Conservation (phyloP, 345 rosid genomes). For the Eucalyptus regnans region DNA sequence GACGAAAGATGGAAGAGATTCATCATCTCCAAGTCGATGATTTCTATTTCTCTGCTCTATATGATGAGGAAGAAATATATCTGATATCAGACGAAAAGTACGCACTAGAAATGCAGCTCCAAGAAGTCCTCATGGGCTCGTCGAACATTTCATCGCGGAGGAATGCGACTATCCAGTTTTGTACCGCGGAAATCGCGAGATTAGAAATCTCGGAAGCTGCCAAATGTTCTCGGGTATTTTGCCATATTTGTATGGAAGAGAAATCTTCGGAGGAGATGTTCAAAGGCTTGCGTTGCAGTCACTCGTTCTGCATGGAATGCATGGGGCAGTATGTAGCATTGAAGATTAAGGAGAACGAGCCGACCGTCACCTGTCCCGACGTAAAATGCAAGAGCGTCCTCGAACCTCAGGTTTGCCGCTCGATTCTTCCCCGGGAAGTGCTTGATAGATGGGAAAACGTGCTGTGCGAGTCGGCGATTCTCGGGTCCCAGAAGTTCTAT, state of each 20-base stretch:
- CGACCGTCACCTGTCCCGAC: neutral
- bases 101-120: constrained; percentile 23
- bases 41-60: constrained; percentile 18
- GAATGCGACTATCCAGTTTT: neutral
- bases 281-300: neutral
- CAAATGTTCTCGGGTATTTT: neutral
- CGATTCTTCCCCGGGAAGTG: constrained; percentile 5
- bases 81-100: constrained; percentile 38
- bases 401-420: constrained; percentile 10
- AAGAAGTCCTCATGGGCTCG: constrained; percentile 31
- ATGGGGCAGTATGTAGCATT: constrained; percentile 5
- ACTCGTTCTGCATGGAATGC: constrained; percentile 20
- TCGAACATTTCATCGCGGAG: neutral
- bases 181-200: neutral
- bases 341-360: neutral
- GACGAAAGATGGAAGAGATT: neutral
- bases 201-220: neutral
- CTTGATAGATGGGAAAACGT: constrained; percentile 22
- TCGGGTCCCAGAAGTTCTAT: neutral
- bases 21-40: constrained; percentile 7
- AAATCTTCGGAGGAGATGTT: constrained; percentile 10
- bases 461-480: constrained; percentile 5
- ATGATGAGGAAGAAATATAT: constrained; percentile 11
- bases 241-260: constrained; percentile 20
- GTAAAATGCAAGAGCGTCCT: constrained; percentile 6